Conservation (phyloP, 768 basidiomycete species). For the Mycena galopus region DNA sequence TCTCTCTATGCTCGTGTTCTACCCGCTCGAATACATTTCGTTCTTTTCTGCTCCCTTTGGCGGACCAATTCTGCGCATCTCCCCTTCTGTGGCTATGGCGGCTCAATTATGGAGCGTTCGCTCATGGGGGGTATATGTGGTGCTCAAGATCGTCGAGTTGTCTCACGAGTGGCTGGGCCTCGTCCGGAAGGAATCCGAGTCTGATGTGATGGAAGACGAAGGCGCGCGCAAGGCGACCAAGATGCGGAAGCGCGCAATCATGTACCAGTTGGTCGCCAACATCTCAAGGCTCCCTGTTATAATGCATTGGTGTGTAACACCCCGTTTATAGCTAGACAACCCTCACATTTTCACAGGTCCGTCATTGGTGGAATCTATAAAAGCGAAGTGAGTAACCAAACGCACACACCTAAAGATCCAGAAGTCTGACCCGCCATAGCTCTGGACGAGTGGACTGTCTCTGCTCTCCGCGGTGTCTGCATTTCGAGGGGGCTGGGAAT, state of each 20-base stretch:
- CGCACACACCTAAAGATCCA: background rate
- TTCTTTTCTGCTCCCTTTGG: constrained; percentile 55
- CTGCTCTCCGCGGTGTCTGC: constrained; percentile 31
- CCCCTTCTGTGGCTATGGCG: constrained; percentile 1
- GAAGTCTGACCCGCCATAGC: constrained; percentile 4
- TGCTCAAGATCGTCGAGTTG: constrained; percentile 24
- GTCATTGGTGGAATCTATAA: constrained; percentile 33
- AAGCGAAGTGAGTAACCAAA: constrained; percentile 16
- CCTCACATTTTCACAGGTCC: constrained; percentile 19
- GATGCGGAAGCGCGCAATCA: constrained; percentile 23
- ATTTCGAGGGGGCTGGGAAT: constrained; percentile 32
- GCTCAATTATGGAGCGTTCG: constrained; percentile 34
- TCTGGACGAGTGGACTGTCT: constrained; percentile 30
- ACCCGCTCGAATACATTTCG: constrained; percentile 65
- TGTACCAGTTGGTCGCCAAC: constrained; percentile 23
- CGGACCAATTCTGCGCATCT: constrained; percentile 32
- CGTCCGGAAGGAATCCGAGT: constrained; percentile 7
- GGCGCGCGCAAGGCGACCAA: background rate
- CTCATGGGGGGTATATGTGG: constrained; percentile 29
- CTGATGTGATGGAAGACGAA: constrained; percentile 4
- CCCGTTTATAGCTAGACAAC: background rate
- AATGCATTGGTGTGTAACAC: constrained; percentile 25
- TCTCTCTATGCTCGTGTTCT: constrained; percentile 67
- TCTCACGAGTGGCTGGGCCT: constrained; percentile 13
- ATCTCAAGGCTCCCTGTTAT: constrained; percentile 35